Conservation (phyloP, 1,139 yeast genomes). For the Protomyces lactucae-debilis region DNA sequence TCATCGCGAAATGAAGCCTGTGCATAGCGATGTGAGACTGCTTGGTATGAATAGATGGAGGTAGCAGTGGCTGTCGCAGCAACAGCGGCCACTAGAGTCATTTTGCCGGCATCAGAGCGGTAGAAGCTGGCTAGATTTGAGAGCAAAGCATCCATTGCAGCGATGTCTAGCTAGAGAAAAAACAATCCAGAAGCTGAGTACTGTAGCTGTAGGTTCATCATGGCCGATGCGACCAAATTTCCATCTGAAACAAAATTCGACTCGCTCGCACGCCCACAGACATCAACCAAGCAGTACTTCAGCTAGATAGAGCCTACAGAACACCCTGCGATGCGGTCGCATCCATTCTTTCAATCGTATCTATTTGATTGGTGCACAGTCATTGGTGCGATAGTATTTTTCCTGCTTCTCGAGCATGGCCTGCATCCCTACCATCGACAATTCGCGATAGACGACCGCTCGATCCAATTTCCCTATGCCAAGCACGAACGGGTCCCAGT, state of each 20-base stretch:
- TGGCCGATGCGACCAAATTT: not conserved
- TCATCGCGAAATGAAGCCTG: not conserved
- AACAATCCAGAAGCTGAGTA: no score
- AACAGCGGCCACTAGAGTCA: slow-evolving; percentile 5
- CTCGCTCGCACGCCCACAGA: no score
- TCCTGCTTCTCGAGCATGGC: slow-evolving; percentile 25
- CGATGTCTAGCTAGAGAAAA: not conserved
- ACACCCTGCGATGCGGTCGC: not conserved
- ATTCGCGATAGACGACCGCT: slow-evolving; percentile 53
- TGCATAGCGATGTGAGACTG: not conserved
- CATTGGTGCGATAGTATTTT: slow-evolving; percentile 12
- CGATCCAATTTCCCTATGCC: slow-evolving; percentile 70
- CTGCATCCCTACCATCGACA: slow-evolving; percentile 40
- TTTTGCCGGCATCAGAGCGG: slow-evolving; percentile 8
- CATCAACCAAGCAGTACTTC: no score
- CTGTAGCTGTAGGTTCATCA: not conserved
- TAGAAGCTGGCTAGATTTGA: slow-evolving; percentile 1
- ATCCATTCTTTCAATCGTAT: not conserved
- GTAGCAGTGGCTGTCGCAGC: slow-evolving; percentile 24
- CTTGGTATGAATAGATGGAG: slow-evolving; percentile 14
- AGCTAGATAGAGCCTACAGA: not conserved
- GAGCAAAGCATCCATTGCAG: not conserved
- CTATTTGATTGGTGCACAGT: slow-evolving; percentile 21
- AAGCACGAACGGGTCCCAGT: slow-evolving; percentile 56
- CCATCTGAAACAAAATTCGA: not conserved